Evolutionary conservation across 2,329 filamentous ascomycete genomes (phyloP), one percentile per base, ranked within the genome.

Genomic region (Penicillium sp.): DNA sequence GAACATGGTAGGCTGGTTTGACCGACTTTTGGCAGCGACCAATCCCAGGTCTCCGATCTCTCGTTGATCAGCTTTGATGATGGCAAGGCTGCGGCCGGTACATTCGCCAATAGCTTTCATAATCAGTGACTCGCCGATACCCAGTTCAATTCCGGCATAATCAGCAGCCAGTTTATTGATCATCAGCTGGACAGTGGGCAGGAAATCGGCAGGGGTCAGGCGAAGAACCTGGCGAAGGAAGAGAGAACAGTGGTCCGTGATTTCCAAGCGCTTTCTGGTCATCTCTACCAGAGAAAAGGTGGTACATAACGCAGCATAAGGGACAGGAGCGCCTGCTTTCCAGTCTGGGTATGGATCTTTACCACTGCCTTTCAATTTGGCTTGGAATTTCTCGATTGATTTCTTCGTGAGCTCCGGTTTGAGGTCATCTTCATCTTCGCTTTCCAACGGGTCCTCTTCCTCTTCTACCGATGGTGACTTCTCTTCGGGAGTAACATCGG

Each of bases 91-190:
- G 60, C 94, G 87, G 10, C 94, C 94, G 0, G 94, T 99, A 31
- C 88, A 89, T 78, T 97, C 93, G 12, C 93, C 93, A 69, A 99
- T 96, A 6, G 94, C 91, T 75, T 97, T 99, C 93, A 97, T 97
- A 68, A 99, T 97, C 29, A 99, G 78, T 0, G 93, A 97, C 77
- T 99, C 94, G 56, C 94, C 94, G 67, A 99, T 99, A n/a, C 94
- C 94, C 31, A 99, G 83, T 76, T 99, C 94, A 61, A 99, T 93
- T 21, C 94, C 94, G 43, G 93, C 89, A 73, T 97, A 99, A 70
- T 99, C 94, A 3, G 94, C 93, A 2, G 94, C 94, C 27, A 99
- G 85, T 74, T 97, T 97, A 78, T 97, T 97, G 75, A 96, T 90
- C 94, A 99, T 97, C 31, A 99, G 85, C 61, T 96, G 82, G 25